These are phyloP conservation scores for Candida oleophila DNA, from an alignment of 805 yeast species.

Conservation along the genomic window DNA sequence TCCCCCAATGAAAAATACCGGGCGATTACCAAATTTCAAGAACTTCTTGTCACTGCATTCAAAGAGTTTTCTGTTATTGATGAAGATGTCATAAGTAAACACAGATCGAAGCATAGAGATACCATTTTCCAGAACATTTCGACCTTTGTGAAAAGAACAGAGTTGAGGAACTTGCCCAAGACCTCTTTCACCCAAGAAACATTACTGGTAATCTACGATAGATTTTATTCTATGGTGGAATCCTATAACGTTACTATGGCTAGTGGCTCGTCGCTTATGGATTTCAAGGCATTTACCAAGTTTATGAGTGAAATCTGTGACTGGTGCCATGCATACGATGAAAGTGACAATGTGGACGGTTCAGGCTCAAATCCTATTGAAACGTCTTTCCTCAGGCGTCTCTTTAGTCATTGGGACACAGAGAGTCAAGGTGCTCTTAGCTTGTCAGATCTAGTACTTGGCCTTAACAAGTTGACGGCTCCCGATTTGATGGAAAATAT, in stretches of 20 bases:
- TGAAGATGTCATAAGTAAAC: slow-evolving; percentile 68
- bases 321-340: slow-evolving; percentile 43
- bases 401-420: slow-evolving; percentile 51
- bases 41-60: slow-evolving; percentile 85
- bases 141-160: slow-evolving; percentile 87
- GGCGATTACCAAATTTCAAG: slow-evolving; percentile 81
- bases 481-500: slow-evolving; percentile 76
- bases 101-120: slow-evolving; percentile 68
- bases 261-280: slow-evolving; percentile 65
- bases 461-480: slow-evolving; percentile 67
- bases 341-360: neutral
- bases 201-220: slow-evolving; percentile 74
- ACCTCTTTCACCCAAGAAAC: slow-evolving; percentile 60
- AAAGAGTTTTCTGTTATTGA: slow-evolving; percentile 82
- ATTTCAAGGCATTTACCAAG: slow-evolving; percentile 62
- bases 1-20: slow-evolving; percentile 63
- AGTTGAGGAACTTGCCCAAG: slow-evolving; percentile 80
- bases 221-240: slow-evolving; percentile 75
- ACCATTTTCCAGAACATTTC: slow-evolving; percentile 85
- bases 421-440: slow-evolving; percentile 54
- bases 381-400: slow-evolving; percentile 39
- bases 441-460: slow-evolving; percentile 67
- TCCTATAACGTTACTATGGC: slow-evolving; percentile 53
- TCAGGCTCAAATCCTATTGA: neutral
- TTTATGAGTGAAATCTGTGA: slow-evolving; percentile 81